phyloP scores from a whole-genome alignment of 108 stramenopile species.

The Pelagomonas calceolata region DNA sequence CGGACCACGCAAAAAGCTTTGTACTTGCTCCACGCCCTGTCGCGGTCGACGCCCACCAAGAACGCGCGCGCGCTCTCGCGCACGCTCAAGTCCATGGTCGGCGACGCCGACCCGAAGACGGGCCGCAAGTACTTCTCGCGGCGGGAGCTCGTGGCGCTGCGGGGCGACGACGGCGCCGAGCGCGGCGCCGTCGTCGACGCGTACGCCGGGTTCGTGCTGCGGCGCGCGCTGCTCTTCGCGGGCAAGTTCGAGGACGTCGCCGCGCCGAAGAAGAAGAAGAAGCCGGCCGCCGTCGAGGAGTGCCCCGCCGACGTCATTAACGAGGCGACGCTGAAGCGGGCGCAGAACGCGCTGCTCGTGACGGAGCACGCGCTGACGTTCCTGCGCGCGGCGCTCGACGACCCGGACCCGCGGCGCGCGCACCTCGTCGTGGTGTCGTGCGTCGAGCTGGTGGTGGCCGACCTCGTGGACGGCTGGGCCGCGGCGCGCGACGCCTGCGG shows the following conservation, averaged over 20 bases:
- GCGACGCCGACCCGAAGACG: slow-evolving; percentile 23
- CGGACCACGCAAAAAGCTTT: slow-evolving; percentile 30
- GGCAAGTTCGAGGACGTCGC: slow-evolving; percentile 31
- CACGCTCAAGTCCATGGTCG: slow-evolving; percentile 15
- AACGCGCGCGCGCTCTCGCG: background rate
- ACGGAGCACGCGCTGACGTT: background rate
- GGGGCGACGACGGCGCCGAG: slow-evolving; percentile 7
- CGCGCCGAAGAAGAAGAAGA: background rate
- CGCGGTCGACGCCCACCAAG: slow-evolving; percentile 21
- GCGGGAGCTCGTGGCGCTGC: slow-evolving; percentile 7
- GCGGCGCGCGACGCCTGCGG: background rate
- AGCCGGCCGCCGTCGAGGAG: background rate
- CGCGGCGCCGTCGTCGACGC: slow-evolving; percentile 18
- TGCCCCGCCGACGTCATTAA: background rate
- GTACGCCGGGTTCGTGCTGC: slow-evolving; percentile 35
- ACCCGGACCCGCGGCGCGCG: background rate
- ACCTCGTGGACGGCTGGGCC: background rate
- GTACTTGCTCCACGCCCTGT: slow-evolving; percentile 29
- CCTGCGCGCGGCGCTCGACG: background rate
- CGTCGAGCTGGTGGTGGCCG: background rate
- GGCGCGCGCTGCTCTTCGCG: slow-evolving; percentile 25
- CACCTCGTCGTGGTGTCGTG: background rate
- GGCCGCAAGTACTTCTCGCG: slow-evolving; percentile 23
- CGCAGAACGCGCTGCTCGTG: slow-evolving; percentile 3
- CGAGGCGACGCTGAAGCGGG: background rate